Percentiles rank a stretch among this genome's conserved stretches.
These are phyloP conservation scores for Vigna trinervia DNA, from an alignment of 306 rosid species.

Conservation along the genomic window DNA sequence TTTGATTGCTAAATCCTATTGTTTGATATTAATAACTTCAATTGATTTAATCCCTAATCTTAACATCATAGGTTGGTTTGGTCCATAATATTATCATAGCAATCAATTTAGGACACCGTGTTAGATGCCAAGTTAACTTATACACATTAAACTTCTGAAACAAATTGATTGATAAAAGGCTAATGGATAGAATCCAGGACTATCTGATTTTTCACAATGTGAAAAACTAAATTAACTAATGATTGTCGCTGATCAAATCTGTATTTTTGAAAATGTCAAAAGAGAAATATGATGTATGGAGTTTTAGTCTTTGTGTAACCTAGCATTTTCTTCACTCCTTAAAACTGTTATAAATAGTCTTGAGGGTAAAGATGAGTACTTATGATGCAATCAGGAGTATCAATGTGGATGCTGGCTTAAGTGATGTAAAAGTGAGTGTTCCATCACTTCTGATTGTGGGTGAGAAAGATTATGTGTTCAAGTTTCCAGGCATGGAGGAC, in stretches of 20 bases:
- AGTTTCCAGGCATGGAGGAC: conserved; percentile 64
- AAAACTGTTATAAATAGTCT: background rate
- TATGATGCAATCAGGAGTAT: conserved; percentile 43
- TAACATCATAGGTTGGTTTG: background rate
- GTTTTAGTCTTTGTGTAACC: background rate
- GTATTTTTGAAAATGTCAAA: background rate
- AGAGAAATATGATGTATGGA: background rate
- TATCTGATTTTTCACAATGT: background rate
- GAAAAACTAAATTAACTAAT: background rate
- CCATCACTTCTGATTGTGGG: conserved; percentile 56
- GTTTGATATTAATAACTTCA: background rate
- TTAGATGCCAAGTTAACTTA: background rate
- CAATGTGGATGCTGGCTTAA: conserved; percentile 45
- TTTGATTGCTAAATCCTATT: background rate
- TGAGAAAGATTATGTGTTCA: conserved; percentile 56
- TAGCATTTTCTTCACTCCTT: background rate
- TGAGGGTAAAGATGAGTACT: background rate
- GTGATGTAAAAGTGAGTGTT: conserved; percentile 49
- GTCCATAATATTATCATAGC: background rate
- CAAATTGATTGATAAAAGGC: background rate
- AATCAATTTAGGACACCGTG: background rate
- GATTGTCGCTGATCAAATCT: background rate
- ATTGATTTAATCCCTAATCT: background rate
- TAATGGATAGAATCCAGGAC: background rate
- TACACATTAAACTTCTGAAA: background rate